A percentile compares a stretch with the other conserved stretches of the same genome.
These are phyloP conservation scores for Murraya paniculata DNA, from an alignment of 345 rosid genomes.

Conservation along the genomic window DNA sequence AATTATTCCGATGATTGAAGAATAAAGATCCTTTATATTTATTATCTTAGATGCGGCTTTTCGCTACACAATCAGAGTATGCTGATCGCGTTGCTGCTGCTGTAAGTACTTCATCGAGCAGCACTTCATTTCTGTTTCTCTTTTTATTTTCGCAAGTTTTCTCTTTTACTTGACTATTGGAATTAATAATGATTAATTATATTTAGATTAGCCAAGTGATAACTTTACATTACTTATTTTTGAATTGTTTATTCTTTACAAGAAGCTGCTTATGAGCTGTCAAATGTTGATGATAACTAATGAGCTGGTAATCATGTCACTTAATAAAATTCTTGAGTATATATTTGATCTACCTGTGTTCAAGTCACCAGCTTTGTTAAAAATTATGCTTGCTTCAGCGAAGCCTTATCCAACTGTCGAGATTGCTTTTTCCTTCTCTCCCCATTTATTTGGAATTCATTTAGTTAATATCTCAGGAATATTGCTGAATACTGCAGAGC, in stretches of 20 bases:
- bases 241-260: neutral
- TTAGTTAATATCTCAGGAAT: no score
- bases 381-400: neutral
- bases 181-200: neutral
- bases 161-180: neutral
- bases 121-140: neutral
- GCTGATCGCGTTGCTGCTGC: slow-evolving; percentile 79
- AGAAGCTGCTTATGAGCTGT: neutral
- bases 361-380: neutral
- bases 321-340: neutral
- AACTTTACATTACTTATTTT: neutral
- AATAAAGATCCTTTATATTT: neutral
- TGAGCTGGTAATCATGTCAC: neutral
- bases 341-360: neutral
- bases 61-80: slow-evolving; percentile 72
- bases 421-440: neutral
- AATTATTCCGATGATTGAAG: neutral
- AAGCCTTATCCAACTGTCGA: neutral
- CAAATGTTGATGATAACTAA: neutral
- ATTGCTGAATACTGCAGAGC: neutral
- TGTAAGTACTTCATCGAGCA: slow-evolving; percentile 30
- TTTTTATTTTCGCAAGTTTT: neutral
- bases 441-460: neutral
- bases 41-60: slow-evolving; percentile 62
- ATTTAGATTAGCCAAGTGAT: neutral